Conservation (phyloP, 208 protist genomes). For the Polymyxa betae region DNA sequence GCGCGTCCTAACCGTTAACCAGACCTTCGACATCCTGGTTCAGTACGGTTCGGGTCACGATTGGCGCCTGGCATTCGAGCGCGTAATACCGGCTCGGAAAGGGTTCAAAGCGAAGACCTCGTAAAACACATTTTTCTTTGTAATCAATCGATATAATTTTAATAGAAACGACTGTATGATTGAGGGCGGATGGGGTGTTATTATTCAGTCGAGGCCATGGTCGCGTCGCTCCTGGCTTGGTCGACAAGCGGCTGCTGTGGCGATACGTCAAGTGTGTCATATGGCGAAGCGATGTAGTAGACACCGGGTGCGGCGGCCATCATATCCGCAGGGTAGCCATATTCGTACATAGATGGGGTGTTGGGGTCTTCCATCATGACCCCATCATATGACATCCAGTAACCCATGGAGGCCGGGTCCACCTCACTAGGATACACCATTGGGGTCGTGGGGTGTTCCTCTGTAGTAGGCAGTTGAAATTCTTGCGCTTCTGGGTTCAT, state of each 20-base stretch:
- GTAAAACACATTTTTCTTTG: not conserved
- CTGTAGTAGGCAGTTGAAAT: too few relatives aligned
- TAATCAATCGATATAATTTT: not conserved
- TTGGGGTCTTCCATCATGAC: too few relatives aligned
- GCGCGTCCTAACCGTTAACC: constrained; percentile 36
- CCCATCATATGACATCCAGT: too few relatives aligned
- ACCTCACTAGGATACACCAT: too few relatives aligned
- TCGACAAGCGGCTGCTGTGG: not conserved
- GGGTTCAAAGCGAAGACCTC: not conserved
- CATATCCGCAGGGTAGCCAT: too few relatives aligned
- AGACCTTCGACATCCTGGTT: constrained; percentile 28
- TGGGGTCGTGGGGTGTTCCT: too few relatives aligned
- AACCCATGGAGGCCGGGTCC: too few relatives aligned
- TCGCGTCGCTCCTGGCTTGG: not conserved
- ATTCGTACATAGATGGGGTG: too few relatives aligned
- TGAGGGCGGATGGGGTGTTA: too few relatives aligned
- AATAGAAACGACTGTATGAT: too few relatives aligned
- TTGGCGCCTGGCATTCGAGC: not conserved
- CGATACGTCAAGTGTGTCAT: not conserved
- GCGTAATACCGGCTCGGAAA: not conserved
- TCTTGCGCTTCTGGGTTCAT: not conserved
- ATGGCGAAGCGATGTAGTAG: too few relatives aligned
- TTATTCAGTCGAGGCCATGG: not conserved
- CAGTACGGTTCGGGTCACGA: not conserved
- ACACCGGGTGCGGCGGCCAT: too few relatives aligned